Conservation (phyloP, 176 grass and related monocot species). For the Alloteropsis semialata region DNA sequence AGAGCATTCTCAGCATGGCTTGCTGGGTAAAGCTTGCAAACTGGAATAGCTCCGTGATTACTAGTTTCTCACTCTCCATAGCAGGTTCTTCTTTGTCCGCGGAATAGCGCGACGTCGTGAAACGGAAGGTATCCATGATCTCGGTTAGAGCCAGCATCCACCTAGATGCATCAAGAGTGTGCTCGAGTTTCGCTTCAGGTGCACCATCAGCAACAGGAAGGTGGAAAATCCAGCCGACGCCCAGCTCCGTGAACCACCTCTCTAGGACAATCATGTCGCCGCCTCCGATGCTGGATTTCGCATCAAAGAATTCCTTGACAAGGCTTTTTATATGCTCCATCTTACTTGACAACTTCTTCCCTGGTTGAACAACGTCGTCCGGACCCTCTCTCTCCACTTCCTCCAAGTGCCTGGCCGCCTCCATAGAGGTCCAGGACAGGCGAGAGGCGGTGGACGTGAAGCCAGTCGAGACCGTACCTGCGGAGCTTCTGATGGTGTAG, state of each 20-base stretch:
- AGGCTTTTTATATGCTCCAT: too few species aligned
- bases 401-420: neutral
- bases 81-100: too few species aligned
- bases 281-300: neutral
- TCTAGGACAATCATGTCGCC: neutral
- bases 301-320: too few species aligned
- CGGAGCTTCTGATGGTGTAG: neutral
- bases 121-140: neutral
- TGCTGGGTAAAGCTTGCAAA: neutral
- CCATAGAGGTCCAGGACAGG: neutral
- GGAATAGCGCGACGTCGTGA: neutral
- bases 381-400: neutral
- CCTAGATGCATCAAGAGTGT: neutral
- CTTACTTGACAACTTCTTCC: too few species aligned
- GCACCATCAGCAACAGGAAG: neutral
- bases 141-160: neutral
- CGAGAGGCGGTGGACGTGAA: neutral
- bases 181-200: neutral
- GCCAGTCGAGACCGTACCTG: neutral
- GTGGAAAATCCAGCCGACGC: neutral
- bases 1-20: neutral
- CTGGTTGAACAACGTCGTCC: too few species aligned
- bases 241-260: neutral
- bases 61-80: neutral
- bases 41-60: neutral